Conservation (phyloP, 257 asterid species). For the Knoxia roxburghii region DNA sequence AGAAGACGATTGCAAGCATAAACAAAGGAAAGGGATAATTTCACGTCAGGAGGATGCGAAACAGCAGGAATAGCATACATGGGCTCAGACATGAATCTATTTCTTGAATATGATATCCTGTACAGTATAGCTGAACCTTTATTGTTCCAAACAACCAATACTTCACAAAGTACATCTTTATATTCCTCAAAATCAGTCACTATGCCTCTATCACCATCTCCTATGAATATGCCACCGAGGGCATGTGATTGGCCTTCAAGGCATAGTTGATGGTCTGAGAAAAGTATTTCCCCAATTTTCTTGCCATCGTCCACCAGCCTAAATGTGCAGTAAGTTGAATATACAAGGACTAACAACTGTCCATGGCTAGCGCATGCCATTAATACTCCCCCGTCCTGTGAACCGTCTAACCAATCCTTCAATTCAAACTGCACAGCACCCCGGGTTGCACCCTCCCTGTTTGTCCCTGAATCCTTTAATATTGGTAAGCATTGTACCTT, state of each 20-base stretch:
- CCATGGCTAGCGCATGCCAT: constrained; percentile 54
- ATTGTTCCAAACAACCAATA: constrained; percentile 73
- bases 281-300: constrained; percentile 56
- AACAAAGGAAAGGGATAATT: constrained; percentile 47
- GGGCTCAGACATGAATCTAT: constrained; percentile 43
- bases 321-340: constrained; percentile 67
- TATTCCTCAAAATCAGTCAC: constrained; percentile 22
- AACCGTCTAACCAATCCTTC: constrained; percentile 46
- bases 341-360: constrained; percentile 56
- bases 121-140: constrained; percentile 59
- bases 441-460: constrained; percentile 33
- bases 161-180: constrained; percentile 36
- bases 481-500: constrained; percentile 59
- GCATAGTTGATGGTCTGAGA: constrained; percentile 54
- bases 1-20: constrained; percentile 43
- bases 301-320: constrained; percentile 51
- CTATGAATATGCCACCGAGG: constrained; percentile 62
- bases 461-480: constrained; percentile 43
- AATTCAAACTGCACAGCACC: constrained; percentile 37
- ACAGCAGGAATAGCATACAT: constrained; percentile 50
- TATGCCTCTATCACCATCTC: constrained; percentile 26
- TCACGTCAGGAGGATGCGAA: constrained; percentile 31
- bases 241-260: constrained; percentile 40
- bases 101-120: constrained; percentile 50
- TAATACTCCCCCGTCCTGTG: constrained; percentile 39